Base-by-base conservation (phyloP, 352 stramenopile species). In the Phytophthora sp. region DNA sequence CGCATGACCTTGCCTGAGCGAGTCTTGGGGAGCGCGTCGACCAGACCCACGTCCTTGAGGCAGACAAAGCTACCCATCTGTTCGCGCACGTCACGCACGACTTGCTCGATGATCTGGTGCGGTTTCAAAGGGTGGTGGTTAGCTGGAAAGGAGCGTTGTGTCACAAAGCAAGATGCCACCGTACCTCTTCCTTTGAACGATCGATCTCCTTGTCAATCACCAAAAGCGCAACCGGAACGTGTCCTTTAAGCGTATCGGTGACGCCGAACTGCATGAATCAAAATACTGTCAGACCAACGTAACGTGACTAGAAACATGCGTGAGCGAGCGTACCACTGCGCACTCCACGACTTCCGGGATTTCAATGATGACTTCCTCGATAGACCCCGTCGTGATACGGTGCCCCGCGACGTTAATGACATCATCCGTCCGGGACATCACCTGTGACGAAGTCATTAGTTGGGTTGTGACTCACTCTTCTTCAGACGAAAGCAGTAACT, bases 371-470 rank as follows among this genome's bases (percentile, higher is more conserved):
- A 93, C 83, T 66, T 97, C 88, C 77, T 98, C 92, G 35, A 98
- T 95, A 10, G 77, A 84, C 35, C 89, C 92, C 15, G 89, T 97
- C 37, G 76, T 89, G 4, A 98, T 77, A 15, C 91, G 77, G 54
- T 98, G 91, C 5, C 89, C 92, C 0, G 89, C 80, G 27, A 94
- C 87, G 45, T 97, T 97, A 53, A 98, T 97, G 35, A 97, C 81
- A 61, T 98, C 92, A 69, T 98, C 91, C 6, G 84, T 95, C 65
- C 92, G 69, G 9, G 82, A 90, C 88, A 97, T 97, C 28, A 98
- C 88, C 81, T 90, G 34, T 53, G 28, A 59, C 1, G 26, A 48
- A 23, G 23, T 52, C 38, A 37, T 34, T 15, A 46, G 27, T 57
- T 49, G n/a, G n/a, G n/a, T n/a, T n/a, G n/a, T n/a, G n/a, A n/a